These are phyloP conservation scores for Leishmania guyanensis DNA, from an alignment of 208 protist genomes.

Conservation along the genomic window DNA sequence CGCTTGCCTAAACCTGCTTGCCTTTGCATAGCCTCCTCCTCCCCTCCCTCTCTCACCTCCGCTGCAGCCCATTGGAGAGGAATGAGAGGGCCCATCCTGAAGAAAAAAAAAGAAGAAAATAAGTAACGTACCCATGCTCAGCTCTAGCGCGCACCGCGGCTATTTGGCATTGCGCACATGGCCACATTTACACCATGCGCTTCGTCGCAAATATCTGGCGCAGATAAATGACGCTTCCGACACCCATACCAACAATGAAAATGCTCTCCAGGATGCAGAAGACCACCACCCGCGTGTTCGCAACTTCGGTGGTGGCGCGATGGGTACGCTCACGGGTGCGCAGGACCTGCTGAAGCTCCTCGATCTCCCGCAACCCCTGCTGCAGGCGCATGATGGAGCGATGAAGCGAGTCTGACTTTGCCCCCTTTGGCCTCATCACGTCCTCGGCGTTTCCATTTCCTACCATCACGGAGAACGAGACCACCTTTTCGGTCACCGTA, in stretches of 20 bases:
- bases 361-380: constrained; percentile 72
- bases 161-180: neutral
- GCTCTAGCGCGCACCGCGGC: neutral
- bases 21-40: constrained; percentile 16
- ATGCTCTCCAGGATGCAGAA: constrained; percentile 80
- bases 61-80: constrained; percentile 67
- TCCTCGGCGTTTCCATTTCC: constrained; percentile 26
- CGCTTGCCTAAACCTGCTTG: too few relatives aligned
- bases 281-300: constrained; percentile 82
- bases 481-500: constrained; percentile 77
- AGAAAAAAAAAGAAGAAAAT: neutral
- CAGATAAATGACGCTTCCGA: constrained; percentile 82
- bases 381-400: constrained; percentile 62
- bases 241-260: constrained; percentile 64
- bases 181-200: constrained; percentile 60
- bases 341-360: constrained; percentile 78
- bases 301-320: constrained; percentile 78
- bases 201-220: constrained; percentile 73
- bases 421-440: constrained; percentile 2
- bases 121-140: neutral
- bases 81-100: constrained; percentile 29
- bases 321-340: constrained; percentile 66
- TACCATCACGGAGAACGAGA: constrained; percentile 74
- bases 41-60: constrained; percentile 69
- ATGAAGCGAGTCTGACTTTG: constrained; percentile 53